phyloP scores from a whole-genome alignment of 1,284 basidiomycete genomes.

The Leucoagaricus sp. region DNA sequence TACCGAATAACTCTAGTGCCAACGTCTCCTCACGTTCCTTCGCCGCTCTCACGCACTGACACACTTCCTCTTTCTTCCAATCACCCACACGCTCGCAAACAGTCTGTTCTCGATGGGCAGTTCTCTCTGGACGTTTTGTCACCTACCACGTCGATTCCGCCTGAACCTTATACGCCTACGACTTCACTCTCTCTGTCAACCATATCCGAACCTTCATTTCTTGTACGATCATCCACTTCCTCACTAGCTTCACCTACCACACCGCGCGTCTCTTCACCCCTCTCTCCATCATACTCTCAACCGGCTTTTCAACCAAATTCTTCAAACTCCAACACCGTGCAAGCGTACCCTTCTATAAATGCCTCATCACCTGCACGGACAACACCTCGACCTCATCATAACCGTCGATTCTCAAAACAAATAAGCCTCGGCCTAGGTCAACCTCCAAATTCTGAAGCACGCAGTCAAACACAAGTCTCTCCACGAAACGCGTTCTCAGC shows the following conservation, averaged over 20 bases:
- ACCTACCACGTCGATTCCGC: slow-evolving; percentile 31
- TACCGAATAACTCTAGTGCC: slow-evolving; percentile 24
- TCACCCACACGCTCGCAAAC: slow-evolving; percentile 79
- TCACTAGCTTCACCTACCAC: background rate
- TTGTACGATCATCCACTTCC: background rate
- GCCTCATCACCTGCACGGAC: slow-evolving; percentile 5
- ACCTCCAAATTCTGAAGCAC: background rate
- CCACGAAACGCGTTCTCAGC: slow-evolving; percentile 42
- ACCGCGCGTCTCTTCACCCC: slow-evolving; percentile 20
- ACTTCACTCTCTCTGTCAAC: slow-evolving; percentile 66
- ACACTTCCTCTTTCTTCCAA: slow-evolving; percentile 53
- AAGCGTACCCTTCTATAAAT: slow-evolving; percentile 29
- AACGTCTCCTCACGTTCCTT: slow-evolving; percentile 37
- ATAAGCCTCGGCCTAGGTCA: slow-evolving; percentile 15
- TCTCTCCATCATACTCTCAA: slow-evolving; percentile 22
- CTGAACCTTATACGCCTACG: slow-evolving; percentile 43
- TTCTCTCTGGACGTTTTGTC: slow-evolving; percentile 39
- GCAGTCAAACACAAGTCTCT: slow-evolving; percentile 22
- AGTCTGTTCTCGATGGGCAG: slow-evolving; percentile 62
- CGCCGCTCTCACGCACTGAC: slow-evolving; percentile 52
- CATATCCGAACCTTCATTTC: slow-evolving; percentile 52
- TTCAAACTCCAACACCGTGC: slow-evolving; percentile 24
- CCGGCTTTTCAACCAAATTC: background rate
- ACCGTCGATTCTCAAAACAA: slow-evolving; percentile 16
- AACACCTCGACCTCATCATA: slow-evolving; percentile 5